Evolutionary conservation across 345 rosid species (phyloP), one percentile per base, ranked within the genome.

Genomic region (Erucastrum elatum): DNA sequence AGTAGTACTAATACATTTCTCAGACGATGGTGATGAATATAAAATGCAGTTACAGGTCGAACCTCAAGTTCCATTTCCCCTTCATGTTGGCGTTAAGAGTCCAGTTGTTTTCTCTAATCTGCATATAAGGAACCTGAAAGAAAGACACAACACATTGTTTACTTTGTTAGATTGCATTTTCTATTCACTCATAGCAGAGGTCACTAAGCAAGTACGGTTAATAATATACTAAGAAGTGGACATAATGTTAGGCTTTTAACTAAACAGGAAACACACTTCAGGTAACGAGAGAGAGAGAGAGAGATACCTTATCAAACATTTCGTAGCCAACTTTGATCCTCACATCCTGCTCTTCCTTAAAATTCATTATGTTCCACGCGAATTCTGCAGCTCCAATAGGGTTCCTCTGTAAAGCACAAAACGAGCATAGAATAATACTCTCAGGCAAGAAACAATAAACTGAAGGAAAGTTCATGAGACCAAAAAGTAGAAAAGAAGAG

Each of bases 81-180:
- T 91, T 90, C 82, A 80, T 68, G 82, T 94, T 92, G 2, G 88
- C 97, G 76, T 88, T 90, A 60, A 94, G 73, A 15, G 97, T 90
- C 97, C 97, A 94, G 56, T 92, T 94, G 75, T 92, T 92, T 80
- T 94, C 98, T 82, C 90, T 88, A 31, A 94, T 82, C 86, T 92
- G 98, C 86, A 92, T 13, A 69, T 94, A 92, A 3, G 97, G 92
- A 35, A 91, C 86, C 97, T 94, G 92, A 69, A 84, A 81, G 64
- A 58, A 27, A 66, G 10, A 58, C 21, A 11, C 26, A 64, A 68
- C 64, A 68, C 16, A 35, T 60, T 27, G 77, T 34, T 46, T 13
- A 53, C 17, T 49, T 49, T 21, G 21, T 21, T 21, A 21, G 21
- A 21, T 21, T 21, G 21, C 21, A 21, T 21, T 21, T 21, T 21